These are phyloP conservation scores for Aegilops longissima DNA, from an alignment of 176 grass and related monocot genomes.

Conservation along the genomic window DNA sequence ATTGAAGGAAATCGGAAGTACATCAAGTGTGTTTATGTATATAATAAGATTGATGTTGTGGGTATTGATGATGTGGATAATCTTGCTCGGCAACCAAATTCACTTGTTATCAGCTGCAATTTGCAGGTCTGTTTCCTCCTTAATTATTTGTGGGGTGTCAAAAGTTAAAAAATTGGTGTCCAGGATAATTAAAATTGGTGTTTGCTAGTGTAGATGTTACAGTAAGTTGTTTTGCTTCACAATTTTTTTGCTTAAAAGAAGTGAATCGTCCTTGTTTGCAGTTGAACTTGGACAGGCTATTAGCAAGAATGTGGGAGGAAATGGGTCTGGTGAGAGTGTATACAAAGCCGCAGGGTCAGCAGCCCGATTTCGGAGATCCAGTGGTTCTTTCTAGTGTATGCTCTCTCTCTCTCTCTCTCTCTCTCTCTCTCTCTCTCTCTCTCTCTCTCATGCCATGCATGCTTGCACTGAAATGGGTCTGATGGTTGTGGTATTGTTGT, in stretches of 20 bases:
- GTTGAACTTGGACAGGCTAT: slow-evolving; percentile 95
- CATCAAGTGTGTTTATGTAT: slow-evolving; percentile 98
- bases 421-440: neutral
- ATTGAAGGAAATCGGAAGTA: slow-evolving; percentile 98
- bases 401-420: neutral
- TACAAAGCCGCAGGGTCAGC: slow-evolving; percentile 93
- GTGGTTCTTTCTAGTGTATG: slow-evolving; percentile 93
- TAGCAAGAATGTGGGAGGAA: slow-evolving; percentile 97
- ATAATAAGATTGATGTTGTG: slow-evolving; percentile 99
- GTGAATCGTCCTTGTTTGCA: slow-evolving; percentile 45
- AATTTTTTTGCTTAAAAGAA: neutral
- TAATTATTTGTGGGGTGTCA: neutral
- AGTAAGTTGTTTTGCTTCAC: neutral
- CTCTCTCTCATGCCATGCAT: no score
- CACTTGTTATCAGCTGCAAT: slow-evolving; percentile 98
- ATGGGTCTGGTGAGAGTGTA: slow-evolving; percentile 99
- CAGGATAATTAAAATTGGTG: no score
- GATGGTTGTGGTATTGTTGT: slow-evolving; percentile 7
- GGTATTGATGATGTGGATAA: slow-evolving; percentile 99
- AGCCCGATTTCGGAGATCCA: slow-evolving; percentile 90
- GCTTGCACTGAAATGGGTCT: no score
- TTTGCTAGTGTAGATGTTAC: no score
- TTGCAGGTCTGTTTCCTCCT: slow-evolving; percentile 61
- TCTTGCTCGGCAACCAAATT: slow-evolving; percentile 91
- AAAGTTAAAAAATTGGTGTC: no score